These are phyloP conservation scores for Alternaria gaisen DNA, from an alignment of 2,329 filamentous ascomycete species.

Conservation along the genomic window DNA sequence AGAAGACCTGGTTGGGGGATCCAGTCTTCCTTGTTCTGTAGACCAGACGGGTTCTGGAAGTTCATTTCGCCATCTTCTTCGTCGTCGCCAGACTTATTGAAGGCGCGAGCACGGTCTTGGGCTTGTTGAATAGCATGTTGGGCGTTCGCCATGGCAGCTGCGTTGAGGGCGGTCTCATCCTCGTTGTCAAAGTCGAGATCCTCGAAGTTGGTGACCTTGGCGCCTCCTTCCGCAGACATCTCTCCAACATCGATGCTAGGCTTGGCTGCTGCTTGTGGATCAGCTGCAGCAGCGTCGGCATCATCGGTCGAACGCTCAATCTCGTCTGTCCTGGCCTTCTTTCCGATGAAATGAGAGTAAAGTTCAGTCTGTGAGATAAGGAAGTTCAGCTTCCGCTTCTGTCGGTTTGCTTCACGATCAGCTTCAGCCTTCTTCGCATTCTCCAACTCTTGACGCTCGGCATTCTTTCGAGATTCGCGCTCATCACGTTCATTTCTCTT, in stretches of 20 bases:
- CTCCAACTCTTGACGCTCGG: slow-evolving; percentile 94
- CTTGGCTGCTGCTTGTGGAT: slow-evolving; percentile 49
- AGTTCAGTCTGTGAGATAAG: slow-evolving; percentile 98
- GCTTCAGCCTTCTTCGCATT: slow-evolving; percentile 97
- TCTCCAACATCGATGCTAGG: slow-evolving; percentile 60
- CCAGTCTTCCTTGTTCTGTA: slow-evolving; percentile 81
- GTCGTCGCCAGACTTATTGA: slow-evolving; percentile 72
- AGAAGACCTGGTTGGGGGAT: slow-evolving; percentile 94
- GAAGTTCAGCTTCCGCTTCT: slow-evolving; percentile 99
- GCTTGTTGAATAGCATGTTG: slow-evolving; percentile 96
- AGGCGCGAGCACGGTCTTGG: slow-evolving; percentile 89
- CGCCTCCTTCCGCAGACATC: slow-evolving; percentile 59
- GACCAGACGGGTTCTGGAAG: slow-evolving; percentile 96
- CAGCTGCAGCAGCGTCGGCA: slow-evolving; percentile 59
- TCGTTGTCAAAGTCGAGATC: slow-evolving; percentile 95
- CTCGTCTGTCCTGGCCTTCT: slow-evolving; percentile 98
- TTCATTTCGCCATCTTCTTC: slow-evolving; percentile 93
- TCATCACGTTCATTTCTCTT: slow-evolving; percentile 98
- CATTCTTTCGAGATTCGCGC: slow-evolving; percentile 89
- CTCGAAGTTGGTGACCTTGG: slow-evolving; percentile 91
- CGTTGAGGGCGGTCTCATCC: slow-evolving; percentile 81
- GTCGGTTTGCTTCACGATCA: slow-evolving; percentile 94
- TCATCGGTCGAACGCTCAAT: slow-evolving; percentile 91
- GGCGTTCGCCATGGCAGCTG: slow-evolving; percentile 92
- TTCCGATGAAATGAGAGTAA: slow-evolving; percentile 99